phyloP scores from a whole-genome alignment of 352 stramenopile genomes.

The Chrysophaeum taylorii region DNA sequence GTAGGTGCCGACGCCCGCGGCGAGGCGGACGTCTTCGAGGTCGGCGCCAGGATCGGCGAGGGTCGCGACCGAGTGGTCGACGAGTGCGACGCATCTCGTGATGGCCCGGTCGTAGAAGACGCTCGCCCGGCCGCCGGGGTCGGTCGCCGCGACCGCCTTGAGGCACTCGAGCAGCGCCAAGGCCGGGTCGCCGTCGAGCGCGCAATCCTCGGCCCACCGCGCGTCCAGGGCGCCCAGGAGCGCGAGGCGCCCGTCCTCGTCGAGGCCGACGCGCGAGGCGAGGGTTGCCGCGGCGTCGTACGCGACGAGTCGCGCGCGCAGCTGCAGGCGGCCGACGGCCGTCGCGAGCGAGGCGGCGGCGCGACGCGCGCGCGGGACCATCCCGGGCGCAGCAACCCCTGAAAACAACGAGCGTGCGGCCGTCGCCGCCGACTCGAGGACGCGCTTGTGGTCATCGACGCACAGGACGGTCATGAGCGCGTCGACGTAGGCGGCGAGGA shows the following conservation, averaged over 20 bases:
- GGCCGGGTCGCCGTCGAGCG: background rate
- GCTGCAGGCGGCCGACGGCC: background rate
- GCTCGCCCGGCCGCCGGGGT: background rate
- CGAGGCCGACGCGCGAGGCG: background rate
- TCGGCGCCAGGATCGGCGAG: too few species aligned
- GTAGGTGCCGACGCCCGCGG: too few species aligned
- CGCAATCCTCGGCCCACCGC: background rate
- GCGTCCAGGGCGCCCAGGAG: background rate
- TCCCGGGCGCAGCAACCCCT: background rate
- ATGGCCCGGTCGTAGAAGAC: too few species aligned
- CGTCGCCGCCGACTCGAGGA: background rate
- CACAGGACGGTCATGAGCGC: background rate
- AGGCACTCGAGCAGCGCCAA: background rate
- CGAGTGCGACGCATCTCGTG: background rate
- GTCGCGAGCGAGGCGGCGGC: background rate
- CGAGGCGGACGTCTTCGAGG: too few species aligned
- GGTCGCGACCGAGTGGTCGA: background rate
- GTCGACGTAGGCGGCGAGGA: background rate
- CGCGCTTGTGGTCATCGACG: background rate
- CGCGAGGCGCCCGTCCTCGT: background rate
- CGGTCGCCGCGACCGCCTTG: background rate
- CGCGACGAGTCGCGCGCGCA: background rate
- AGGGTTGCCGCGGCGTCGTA: background rate
- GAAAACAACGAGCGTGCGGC: background rate
- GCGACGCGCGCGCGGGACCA: background rate